Percentiles rank a stretch among this genome's conserved stretches.
Evolutionary conservation across 176 grass and related monocot genomes (phyloP).

Genomic region (Olyra latifolia): DNA sequence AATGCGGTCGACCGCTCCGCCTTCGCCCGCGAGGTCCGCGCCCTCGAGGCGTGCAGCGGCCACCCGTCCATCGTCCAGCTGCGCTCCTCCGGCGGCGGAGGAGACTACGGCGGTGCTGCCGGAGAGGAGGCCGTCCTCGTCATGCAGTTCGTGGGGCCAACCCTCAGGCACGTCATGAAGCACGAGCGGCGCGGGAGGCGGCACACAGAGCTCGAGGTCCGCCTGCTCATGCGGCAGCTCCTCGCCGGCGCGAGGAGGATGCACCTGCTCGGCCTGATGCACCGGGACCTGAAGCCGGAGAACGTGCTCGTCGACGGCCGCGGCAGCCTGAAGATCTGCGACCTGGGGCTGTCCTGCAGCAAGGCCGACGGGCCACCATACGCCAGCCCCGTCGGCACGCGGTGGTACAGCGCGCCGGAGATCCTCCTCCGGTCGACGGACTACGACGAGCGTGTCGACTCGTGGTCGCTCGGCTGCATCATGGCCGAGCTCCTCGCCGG

Average conservation of each 20-base stretch:
- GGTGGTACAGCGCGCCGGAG: constrained; percentile 37
- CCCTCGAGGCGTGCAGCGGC: not conserved
- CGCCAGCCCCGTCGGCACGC: too few relatives aligned
- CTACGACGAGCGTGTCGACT: constrained; percentile 25
- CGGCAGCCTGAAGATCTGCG: constrained; percentile 35
- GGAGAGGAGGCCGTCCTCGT: constrained; percentile 5
- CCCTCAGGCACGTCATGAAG: constrained; percentile 25
- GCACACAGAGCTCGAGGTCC: constrained; percentile 24
- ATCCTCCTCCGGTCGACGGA: constrained; percentile 12
- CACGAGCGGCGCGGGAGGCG: not conserved
- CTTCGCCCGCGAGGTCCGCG: not conserved
- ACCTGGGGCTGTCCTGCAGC: constrained; percentile 31
- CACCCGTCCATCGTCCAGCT: constrained; percentile 24
- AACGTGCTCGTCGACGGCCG: constrained; percentile 41
- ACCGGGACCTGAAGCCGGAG: constrained; percentile 63
- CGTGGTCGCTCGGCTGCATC: constrained; percentile 38
- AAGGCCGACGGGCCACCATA: too few relatives aligned
- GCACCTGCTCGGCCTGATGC: constrained; percentile 47
- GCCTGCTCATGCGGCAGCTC: constrained; percentile 20
- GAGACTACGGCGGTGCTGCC: not conserved
- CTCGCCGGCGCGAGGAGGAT: constrained; percentile 13
- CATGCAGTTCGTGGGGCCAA: constrained; percentile 29
- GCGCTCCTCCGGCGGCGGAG: not conserved
- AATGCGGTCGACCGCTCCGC: not conserved
- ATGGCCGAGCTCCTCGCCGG: constrained; percentile 45